Evolutionary conservation across 352 stramenopile species (phyloP).

Genomic region (Phytophthora hibernalis): DNA sequence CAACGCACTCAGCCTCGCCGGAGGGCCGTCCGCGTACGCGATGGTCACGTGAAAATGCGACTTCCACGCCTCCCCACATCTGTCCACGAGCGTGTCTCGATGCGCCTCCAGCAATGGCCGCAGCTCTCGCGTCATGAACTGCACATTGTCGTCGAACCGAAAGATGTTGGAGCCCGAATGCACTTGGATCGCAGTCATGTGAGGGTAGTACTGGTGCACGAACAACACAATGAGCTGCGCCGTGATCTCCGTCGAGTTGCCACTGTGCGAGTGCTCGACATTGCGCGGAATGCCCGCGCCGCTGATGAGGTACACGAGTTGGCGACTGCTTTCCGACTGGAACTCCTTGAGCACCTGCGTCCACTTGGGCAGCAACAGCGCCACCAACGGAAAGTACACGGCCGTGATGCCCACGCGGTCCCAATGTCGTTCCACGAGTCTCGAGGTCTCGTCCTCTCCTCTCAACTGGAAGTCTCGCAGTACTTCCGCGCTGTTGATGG

Average conservation of each 20-base stretch:
- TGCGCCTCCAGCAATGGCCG: slow-evolving; percentile 94
- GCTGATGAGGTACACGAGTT: slow-evolving; percentile 96
- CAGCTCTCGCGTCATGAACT: slow-evolving; percentile 97
- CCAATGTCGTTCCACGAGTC: slow-evolving; percentile 75
- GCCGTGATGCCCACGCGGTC: slow-evolving; percentile 73
- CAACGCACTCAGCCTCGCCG: slow-evolving; percentile 95
- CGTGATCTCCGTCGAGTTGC: slow-evolving; percentile 96
- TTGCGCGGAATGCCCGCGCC: slow-evolving; percentile 96
- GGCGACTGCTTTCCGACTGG: slow-evolving; percentile 79
- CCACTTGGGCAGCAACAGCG: slow-evolving; percentile 95
- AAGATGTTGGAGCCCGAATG: slow-evolving; percentile 98
- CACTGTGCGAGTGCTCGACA: slow-evolving; percentile 88
- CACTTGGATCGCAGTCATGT: slow-evolving; percentile 94
- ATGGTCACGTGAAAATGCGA: slow-evolving; percentile 96
- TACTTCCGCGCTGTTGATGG: slow-evolving; percentile 43
- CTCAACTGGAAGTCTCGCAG: slow-evolving; percentile 75
- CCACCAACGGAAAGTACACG: slow-evolving; percentile 96
- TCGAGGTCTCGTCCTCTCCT: slow-evolving; percentile 60
- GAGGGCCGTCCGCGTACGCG: slow-evolving; percentile 96
- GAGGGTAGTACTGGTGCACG: slow-evolving; percentile 91
- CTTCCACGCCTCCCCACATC: slow-evolving; percentile 93
- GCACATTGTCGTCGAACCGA: slow-evolving; percentile 95
- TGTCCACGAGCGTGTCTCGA: slow-evolving; percentile 92
- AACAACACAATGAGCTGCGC: slow-evolving; percentile 94
- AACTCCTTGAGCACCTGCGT: slow-evolving; percentile 77